Percentiles rank a stretch among this genome's conserved stretches.
These are phyloP conservation scores for Lachancea sp. DNA, from an alignment of 805 yeast genomes.

Conservation along the genomic window DNA sequence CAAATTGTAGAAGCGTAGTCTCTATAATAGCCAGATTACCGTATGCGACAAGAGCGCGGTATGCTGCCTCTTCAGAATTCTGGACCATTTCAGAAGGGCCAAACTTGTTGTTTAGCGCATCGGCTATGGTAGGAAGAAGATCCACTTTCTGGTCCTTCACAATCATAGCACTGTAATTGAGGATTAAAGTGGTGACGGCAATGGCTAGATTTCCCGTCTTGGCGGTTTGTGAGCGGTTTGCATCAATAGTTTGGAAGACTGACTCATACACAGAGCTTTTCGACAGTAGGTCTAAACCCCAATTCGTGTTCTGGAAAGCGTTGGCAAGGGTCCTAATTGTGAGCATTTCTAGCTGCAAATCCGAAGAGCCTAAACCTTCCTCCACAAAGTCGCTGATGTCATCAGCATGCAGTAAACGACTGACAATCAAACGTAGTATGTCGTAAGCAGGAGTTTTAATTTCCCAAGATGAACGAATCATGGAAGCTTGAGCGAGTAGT, in stretches of 20 bases:
- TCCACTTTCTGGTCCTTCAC: constrained; percentile 27
- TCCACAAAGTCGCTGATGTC: constrained; percentile 37
- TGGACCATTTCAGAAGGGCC: constrained; percentile 27
- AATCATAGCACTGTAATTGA: constrained; percentile 42
- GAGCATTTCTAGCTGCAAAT: constrained; percentile 39
- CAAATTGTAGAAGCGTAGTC: constrained; percentile 25
- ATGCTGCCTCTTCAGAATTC: constrained; percentile 57
- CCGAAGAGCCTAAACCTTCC: constrained; percentile 34
- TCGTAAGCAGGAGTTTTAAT: constrained; percentile 55
- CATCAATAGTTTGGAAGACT: constrained; percentile 34
- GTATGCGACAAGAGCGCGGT: constrained; percentile 53
- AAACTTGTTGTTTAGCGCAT: constrained; percentile 25
- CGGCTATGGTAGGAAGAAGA: constrained; percentile 29
- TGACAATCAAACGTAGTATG: constrained; percentile 46
- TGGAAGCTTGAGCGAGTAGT: constrained; percentile 33
- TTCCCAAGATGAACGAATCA: constrained; percentile 42
- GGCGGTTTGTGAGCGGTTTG: constrained; percentile 23
- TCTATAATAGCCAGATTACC: constrained; percentile 49
- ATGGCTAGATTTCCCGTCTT: constrained; percentile 32
- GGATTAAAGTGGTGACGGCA: constrained; percentile 44
- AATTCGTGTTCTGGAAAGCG: constrained; percentile 38
- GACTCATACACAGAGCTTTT: constrained; percentile 33
- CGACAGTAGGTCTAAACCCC: constrained; percentile 43
- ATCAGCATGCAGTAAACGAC: constrained; percentile 36
- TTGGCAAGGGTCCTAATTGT: constrained; percentile 53